Evolutionary conservation across 345 rosid species (phyloP).

Genomic region (Pistacia vera): DNA sequence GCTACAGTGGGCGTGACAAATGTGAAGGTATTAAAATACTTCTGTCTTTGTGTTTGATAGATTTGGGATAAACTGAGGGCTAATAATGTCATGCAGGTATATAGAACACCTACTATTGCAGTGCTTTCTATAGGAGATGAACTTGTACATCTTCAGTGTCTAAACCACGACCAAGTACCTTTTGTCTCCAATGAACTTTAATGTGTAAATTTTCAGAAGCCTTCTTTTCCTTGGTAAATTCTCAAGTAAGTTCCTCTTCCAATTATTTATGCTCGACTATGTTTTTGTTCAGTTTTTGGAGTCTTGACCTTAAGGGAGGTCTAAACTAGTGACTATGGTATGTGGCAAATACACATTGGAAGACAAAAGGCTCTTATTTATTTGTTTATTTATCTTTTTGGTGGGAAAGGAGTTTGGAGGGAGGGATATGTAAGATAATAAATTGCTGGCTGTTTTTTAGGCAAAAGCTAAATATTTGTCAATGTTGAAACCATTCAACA

Average conservation of each 20-base stretch:
- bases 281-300: slow-evolving; percentile 7
- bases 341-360: background rate
- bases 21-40: slow-evolving; percentile 68
- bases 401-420: no score
- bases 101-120: slow-evolving; percentile 74
- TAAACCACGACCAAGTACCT: slow-evolving; percentile 88
- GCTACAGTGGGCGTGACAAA: slow-evolving; percentile 78
- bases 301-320: background rate
- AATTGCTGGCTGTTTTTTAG: no score
- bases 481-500: background rate
- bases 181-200: slow-evolving; percentile 10
- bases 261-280: background rate
- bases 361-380: background rate
- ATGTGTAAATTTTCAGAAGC: background rate
- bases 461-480: slow-evolving; percentile 1
- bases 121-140: slow-evolving; percentile 97
- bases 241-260: background rate
- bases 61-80: slow-evolving; percentile 12
- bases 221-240: slow-evolving; percentile 1
- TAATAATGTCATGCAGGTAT: slow-evolving; percentile 54
- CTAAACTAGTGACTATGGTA: no score
- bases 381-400: no score
- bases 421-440: no score
- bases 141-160: slow-evolving; percentile 69
- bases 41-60: slow-evolving; percentile 23